A percentile compares a stretch with the other conserved stretches of the same genome.
Evolutionary conservation across 371 early-diverging fungal species (phyloP).

Genomic region (Circinella minor): DNA sequence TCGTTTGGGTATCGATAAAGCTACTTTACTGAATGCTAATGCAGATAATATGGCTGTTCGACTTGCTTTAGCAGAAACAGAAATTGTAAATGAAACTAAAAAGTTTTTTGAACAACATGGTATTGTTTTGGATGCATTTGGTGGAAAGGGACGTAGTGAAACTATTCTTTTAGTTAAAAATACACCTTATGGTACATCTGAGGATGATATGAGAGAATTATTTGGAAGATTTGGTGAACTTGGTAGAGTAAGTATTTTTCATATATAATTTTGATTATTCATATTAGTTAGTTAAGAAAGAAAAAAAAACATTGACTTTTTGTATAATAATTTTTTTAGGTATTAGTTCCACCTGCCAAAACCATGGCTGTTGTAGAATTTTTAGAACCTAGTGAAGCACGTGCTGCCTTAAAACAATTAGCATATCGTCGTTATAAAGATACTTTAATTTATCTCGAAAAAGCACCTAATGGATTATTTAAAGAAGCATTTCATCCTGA

Average conservation of each 20-base stretch:
- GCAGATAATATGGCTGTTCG: conserved; percentile 92
- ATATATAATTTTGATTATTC: not conserved
- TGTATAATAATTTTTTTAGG: conserved; percentile 18
- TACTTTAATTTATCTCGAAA: conserved; percentile 91
- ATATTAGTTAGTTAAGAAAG: not conserved
- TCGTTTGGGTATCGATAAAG: conserved; percentile 85
- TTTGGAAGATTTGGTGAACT: conserved; percentile 89
- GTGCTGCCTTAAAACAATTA: conserved; percentile 84
- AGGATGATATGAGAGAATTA: conserved; percentile 78
- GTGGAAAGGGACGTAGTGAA: conserved; percentile 78
- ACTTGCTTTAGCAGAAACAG: conserved; percentile 95
- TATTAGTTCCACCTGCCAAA: conserved; percentile 90
- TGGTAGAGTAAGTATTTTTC: conserved; percentile 78
- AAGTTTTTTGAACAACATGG: conserved; percentile 88
- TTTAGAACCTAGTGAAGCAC: conserved; percentile 86
- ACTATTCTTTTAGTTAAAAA: conserved; percentile 95
- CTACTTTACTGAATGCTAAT: conserved; percentile 85
- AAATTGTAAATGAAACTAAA: conserved; percentile 93
- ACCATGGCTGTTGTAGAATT: conserved; percentile 96
- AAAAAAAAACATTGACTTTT: not conserved
- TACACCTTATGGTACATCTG: conserved; percentile 81
- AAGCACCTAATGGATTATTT: conserved; percentile 90
- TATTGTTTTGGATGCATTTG: conserved; percentile 79
- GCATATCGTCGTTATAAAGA: conserved; percentile 93
- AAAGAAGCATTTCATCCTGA: conserved; percentile 36